Conservation (phyloP, 768 basidiomycete species). For the Solioccasus polychromus region DNA sequence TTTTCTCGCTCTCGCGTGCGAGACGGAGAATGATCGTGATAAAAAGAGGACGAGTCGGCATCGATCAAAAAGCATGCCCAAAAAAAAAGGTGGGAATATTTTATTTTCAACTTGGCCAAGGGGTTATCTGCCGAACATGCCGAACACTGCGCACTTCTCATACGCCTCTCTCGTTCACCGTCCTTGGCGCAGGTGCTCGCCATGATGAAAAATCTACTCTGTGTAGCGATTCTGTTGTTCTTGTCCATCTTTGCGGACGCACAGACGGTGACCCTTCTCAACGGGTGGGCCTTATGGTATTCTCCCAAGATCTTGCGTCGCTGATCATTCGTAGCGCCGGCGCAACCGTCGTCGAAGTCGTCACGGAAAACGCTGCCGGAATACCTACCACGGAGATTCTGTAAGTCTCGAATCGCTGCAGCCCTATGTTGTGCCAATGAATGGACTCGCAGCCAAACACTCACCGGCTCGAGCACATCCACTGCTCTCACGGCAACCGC, state of each 20-base stretch:
- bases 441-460: conserved; percentile 7
- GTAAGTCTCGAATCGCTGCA: conserved; percentile 30
- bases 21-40: conserved; percentile 36
- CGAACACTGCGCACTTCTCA: conserved; percentile 8
- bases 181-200: conserved; percentile 5
- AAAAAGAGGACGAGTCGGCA: conserved; percentile 17
- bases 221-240: conserved; percentile 17
- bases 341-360: conserved; percentile 47
- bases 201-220: conserved; percentile 16
- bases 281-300: conserved; percentile 43
- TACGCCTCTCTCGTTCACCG: neutral
- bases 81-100: conserved; percentile 8
- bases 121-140: conserved; percentile 23
- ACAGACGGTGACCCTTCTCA: conserved; percentile 47
- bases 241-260: conserved; percentile 27
- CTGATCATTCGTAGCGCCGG: conserved; percentile 41
- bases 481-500: conserved; percentile 10
- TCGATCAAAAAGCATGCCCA: conserved; percentile 34
- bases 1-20: conserved; percentile 48
- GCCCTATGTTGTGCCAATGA: conserved; percentile 6
- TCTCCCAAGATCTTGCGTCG: neutral
- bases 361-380: conserved; percentile 41
- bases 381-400: conserved; percentile 40
- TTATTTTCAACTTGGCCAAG: conserved; percentile 1
- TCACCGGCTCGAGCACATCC: conserved; percentile 10